Percentiles rank a stretch among this genome's conserved stretches.
Conservation (phyloP, 257 asterid species). For the Solanum bukasovii region DNA sequence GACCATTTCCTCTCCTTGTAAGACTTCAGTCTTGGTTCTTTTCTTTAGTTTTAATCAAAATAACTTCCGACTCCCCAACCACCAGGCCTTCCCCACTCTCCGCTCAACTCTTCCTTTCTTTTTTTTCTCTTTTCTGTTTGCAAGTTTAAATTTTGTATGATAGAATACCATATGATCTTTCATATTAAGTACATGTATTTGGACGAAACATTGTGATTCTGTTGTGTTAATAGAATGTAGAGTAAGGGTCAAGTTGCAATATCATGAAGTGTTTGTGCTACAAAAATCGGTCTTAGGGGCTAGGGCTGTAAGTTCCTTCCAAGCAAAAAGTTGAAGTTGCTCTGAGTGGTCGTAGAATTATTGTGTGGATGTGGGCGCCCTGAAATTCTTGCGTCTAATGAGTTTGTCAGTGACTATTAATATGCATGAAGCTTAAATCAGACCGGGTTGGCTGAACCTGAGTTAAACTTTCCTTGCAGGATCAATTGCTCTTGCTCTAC, state of each 20-base stretch:
- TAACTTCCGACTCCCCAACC: not conserved
- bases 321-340: not conserved
- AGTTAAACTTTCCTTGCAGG: conserved; percentile 31
- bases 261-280: not conserved
- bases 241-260: not conserved
- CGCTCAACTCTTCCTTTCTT: not conserved
- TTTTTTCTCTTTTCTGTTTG: not conserved
- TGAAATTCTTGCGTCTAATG: not conserved
- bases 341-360: not conserved
- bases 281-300: not conserved
- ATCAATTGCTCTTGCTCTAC: conserved; percentile 69
- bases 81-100: not conserved
- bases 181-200: not conserved
- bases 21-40: not conserved
- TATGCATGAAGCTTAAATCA: not conserved
- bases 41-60: not conserved
- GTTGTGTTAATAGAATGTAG: not conserved
- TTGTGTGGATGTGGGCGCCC: not conserved
- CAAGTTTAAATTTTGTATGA: not conserved
- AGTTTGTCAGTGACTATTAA: not conserved
- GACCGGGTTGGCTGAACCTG: not conserved
- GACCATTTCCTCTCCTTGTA: not conserved
- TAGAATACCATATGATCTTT: not conserved
- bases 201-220: not conserved
- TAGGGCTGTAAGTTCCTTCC: not conserved